A percentile compares a stretch with the other conserved stretches of the same genome.
These are phyloP conservation scores for Alternaria infectoria DNA, from an alignment of 2,329 filamentous ascomycete genomes.

Conservation along the genomic window DNA sequence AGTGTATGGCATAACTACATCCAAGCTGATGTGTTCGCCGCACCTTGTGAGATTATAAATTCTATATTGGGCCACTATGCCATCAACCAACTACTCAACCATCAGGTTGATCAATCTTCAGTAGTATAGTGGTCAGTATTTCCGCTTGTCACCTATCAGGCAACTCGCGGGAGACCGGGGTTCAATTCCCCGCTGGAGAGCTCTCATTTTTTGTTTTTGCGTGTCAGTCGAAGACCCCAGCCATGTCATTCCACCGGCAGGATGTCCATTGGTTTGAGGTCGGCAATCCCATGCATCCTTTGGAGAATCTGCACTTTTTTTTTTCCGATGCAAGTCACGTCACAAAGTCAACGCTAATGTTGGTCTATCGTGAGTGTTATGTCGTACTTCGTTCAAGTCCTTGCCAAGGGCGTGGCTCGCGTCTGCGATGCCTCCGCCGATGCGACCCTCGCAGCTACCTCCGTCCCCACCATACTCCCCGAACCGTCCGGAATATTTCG, in stretches of 20 bases:
- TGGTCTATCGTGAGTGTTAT: too few species aligned
- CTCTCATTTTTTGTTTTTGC: not conserved
- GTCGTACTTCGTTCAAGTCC: not conserved
- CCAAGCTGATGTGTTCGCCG: not conserved
- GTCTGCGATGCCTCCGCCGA: not conserved
- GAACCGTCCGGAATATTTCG: not conserved
- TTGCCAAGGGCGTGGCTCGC: not conserved
- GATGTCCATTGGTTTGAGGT: not conserved
- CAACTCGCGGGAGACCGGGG: constrained; percentile 20
- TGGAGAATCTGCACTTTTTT: not conserved
- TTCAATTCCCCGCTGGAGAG: constrained; percentile 22
- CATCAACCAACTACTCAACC: constrained; percentile 8
- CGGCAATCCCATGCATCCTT: not conserved
- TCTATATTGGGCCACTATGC: fast-evolving
- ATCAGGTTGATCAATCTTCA: constrained; percentile 7
- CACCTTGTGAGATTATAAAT: too few species aligned
- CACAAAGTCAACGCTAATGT: not conserved
- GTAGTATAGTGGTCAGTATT: constrained; percentile 29
- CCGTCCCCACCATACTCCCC: not conserved
- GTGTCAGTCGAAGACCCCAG: not conserved
- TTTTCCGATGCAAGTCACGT: not conserved
- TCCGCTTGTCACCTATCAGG: constrained; percentile 20
- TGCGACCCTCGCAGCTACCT: not conserved
- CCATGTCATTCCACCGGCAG: not conserved
- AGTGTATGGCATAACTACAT: not conserved